These are phyloP conservation scores for Paecilomyces niveus DNA, from an alignment of 2,329 filamentous ascomycete genomes.

Conservation along the genomic window DNA sequence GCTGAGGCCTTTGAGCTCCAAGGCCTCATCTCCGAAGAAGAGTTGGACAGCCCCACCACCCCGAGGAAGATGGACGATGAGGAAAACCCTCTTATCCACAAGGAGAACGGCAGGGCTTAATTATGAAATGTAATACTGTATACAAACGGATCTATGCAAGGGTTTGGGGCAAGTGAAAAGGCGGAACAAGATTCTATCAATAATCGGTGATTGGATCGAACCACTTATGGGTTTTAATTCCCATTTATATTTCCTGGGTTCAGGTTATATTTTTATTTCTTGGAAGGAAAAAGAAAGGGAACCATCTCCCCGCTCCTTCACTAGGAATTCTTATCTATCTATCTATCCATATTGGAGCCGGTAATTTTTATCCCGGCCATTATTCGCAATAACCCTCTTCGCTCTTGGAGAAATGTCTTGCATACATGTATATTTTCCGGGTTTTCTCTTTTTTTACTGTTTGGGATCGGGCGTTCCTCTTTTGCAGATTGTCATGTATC, in stretches of 20 bases:
- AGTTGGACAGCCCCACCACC: conserved; percentile 48
- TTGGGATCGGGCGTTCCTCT: neutral
- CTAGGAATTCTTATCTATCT: neutral
- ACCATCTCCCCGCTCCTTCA: neutral
- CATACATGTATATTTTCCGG: neutral
- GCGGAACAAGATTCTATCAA: neutral
- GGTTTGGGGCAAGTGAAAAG: neutral
- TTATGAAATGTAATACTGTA: neutral
- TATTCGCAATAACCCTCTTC: too few species aligned
- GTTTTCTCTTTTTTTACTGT: neutral
- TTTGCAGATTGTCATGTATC: neutral
- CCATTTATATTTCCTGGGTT: too few species aligned
- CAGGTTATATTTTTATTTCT: neutral
- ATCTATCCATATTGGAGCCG: neutral
- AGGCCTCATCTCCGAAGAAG: conserved; percentile 81
- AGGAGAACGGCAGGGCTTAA: conserved; percentile 6
- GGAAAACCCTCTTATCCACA: conserved; percentile 17
- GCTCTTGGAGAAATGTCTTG: neutral
- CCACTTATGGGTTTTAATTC: neutral
- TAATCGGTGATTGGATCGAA: neutral
- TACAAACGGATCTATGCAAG: neutral
- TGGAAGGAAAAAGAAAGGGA: neutral
- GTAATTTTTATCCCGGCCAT: too few species aligned
- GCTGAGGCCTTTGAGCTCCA: conserved; percentile 92
- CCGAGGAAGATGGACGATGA: conserved; percentile 23